Base-by-base conservation (phyloP, 2,329 filamentous ascomycete genomes). In the Colletotrichum simmondsii region DNA sequence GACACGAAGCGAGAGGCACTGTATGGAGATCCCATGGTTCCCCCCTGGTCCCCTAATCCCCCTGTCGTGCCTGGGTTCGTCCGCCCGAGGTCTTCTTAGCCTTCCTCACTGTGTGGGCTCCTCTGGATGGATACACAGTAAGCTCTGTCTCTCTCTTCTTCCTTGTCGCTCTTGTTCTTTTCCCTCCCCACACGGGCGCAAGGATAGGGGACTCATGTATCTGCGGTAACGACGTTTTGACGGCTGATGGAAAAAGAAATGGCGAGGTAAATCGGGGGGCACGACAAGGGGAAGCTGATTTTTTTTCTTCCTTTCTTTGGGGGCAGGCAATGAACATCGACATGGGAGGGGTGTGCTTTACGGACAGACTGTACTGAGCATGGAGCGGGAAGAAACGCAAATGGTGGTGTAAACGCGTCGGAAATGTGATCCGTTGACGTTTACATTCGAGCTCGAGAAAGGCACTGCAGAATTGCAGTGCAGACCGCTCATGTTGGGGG, bases 211-310 rank as follows among this genome's bases (percentile, higher is more conserved):
- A n/a, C 22, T 46, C n/a, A 19, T 64, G 70, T 72, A 69, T 69
- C 70, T 72, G 65, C 70, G 59, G 65, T 65, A 72, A 72, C 70
- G 59, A 60, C 70, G 60, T 61, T 63, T 65, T 64, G 53, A 53
- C 69, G 53, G 60, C 65, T 53, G 59, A 66, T 19, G n/a, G 58
- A 54, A 56, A 49, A 69, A 64, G 69, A 35, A 69, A 72, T 72
- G 58, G 53, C 70, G 53, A 69, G 70, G 24, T 5, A 58, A 42
- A 42, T n/a, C 6, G 24, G 54, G 54, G 28, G 46, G 24, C 56
- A 56, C 24, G 56, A 24, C 24, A 11, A 7, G 52, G 11, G 30
- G 16, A 22, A 8, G 28, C 19, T 49, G 42, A 10, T 19, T n/a
- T 49, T 46, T 49, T 49, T n/a, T 8, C 16, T 49, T 49, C 8